Percentiles rank a stretch among this genome's conserved stretches.
Conservation (phyloP, 2,329 filamentous ascomycete genomes). For the Plectosphaerella plurivora region DNA sequence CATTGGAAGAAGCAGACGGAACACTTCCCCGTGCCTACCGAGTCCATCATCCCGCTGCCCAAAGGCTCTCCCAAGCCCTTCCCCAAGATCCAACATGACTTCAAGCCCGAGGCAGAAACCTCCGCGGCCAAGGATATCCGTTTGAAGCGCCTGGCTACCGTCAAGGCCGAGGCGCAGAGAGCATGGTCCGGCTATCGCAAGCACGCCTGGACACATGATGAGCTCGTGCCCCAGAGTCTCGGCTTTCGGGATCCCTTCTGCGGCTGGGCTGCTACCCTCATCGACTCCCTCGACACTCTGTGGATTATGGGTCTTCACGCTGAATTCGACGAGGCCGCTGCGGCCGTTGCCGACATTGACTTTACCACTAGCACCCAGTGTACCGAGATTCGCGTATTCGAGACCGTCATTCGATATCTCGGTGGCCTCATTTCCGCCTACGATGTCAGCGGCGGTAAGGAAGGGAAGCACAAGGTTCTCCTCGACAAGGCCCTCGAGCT, state of each 20-base stretch:
- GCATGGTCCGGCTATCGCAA: constrained; percentile 80
- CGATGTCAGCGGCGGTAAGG: constrained; percentile 67
- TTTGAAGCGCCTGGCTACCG: constrained; percentile 55
- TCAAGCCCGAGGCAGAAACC: constrained; percentile 59
- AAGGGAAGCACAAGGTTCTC: constrained; percentile 57
- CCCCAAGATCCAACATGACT: constrained; percentile 71
- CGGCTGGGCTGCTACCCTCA: constrained; percentile 83
- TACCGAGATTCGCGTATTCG: constrained; percentile 79
- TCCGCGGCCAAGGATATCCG: constrained; percentile 52
- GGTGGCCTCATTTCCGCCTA: constrained; percentile 83
- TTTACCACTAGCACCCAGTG: constrained; percentile 66
- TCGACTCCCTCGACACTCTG: constrained; percentile 77
- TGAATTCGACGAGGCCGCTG: constrained; percentile 75
- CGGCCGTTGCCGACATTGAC: constrained; percentile 68
- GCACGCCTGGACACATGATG: constrained; percentile 81
- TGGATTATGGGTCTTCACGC: constrained; percentile 80
- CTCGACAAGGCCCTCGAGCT: constrained; percentile 76
- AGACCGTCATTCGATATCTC: constrained; percentile 87
- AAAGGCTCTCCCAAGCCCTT: constrained; percentile 65
- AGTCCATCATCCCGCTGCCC: constrained; percentile 72
- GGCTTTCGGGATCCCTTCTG: constrained; percentile 76
- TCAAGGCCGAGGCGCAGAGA: constrained; percentile 71
- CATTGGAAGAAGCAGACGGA: constrained; percentile 75
- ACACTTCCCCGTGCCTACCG: constrained; percentile 69
- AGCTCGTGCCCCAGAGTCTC: constrained; percentile 70